A percentile compares a stretch with the other conserved stretches of the same genome.
Conservation (phyloP, 805 yeast genomes). For the Komagataella pseudopastoris region DNA sequence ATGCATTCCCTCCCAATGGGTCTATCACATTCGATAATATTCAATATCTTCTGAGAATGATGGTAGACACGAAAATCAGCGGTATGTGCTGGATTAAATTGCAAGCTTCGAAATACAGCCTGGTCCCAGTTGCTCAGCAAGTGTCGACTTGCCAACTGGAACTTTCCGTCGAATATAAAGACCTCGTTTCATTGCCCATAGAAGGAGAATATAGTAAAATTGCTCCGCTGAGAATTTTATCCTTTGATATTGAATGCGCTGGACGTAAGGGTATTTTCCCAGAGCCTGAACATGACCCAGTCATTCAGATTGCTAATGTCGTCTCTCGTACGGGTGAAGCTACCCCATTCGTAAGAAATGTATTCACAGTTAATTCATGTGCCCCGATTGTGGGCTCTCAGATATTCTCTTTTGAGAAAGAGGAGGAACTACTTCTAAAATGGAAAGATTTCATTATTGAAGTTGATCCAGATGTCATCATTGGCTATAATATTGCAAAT, state of each 20-base stretch:
- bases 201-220: conserved; percentile 90
- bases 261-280: conserved; percentile 97
- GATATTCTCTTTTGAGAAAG: conserved; percentile 61
- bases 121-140: conserved; percentile 22
- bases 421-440: conserved; percentile 65
- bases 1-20: conserved; percentile 45
- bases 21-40: conserved; percentile 80
- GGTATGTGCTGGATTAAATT: conserved; percentile 97
- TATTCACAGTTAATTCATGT: conserved; percentile 86
- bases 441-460: conserved; percentile 82
- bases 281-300: conserved; percentile 85
- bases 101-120: conserved; percentile 56
- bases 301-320: conserved; percentile 94
- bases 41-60: conserved; percentile 70
- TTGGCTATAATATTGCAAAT: conserved; percentile 90
- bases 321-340: conserved; percentile 71
- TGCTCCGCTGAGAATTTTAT: conserved; percentile 87
- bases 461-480: conserved; percentile 90
- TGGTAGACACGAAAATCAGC: conserved; percentile 85
- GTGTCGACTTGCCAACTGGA: conserved; percentile 82
- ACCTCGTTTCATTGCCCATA: conserved; percentile 67
- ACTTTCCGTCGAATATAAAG: conserved; percentile 51
- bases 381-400: conserved; percentile 91
- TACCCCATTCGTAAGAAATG: conserved; percentile 89
- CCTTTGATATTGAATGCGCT: conserved; percentile 97